Base-by-base conservation (phyloP, 2,329 filamentous ascomycete species). In the Verticillium longisporum region DNA sequence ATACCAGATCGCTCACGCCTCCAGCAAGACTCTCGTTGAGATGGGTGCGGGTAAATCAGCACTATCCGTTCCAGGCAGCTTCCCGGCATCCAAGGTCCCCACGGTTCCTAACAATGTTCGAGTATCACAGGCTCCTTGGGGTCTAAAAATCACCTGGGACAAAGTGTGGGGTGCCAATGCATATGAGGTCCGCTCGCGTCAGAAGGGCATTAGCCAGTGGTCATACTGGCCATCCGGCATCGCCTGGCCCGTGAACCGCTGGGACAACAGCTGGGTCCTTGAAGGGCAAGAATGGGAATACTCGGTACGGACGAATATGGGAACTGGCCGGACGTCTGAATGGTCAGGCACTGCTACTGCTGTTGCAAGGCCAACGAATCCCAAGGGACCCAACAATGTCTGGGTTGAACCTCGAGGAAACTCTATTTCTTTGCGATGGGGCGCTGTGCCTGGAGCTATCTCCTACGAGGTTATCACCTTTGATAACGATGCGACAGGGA, bases 1-100 rank as follows among this genome's bases (percentile, higher is more conserved):
- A 57, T 77, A 69, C 62, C 69, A 78, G 60, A 75, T 80, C 58
- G 75, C 77, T 2, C 65, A 70, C 54, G 76, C 75, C 10, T 79
- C 78, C 65, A 69, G 71, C 2, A 58, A 63, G 10, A 68, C 69
- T 7, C 68, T 78, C 10, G 50, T 68, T 32, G 55, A 60, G 7
- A 72, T 71, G 31, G 45, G 57, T 26, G 34, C 73, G 33, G 71
- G 71, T 2, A 59, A n/a, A 3, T 57, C 7, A 2, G 60, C 63
- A 10, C 62, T 73, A 4, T 55, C 15, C 1, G 64, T 74, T 0
- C 72, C 72, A 0, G 14, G 37, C 2, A 6, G 60, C 1, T 58
- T 71, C 9, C 69, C 67, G 1, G 15, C 55, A 1, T 64, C 69
- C 6, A 62, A 63, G 2, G 59, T 63, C 9, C 58, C 64, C 2